These are phyloP conservation scores for Penicillium sumatraense DNA, from an alignment of 2,329 filamentous ascomycete species.

Conservation along the genomic window DNA sequence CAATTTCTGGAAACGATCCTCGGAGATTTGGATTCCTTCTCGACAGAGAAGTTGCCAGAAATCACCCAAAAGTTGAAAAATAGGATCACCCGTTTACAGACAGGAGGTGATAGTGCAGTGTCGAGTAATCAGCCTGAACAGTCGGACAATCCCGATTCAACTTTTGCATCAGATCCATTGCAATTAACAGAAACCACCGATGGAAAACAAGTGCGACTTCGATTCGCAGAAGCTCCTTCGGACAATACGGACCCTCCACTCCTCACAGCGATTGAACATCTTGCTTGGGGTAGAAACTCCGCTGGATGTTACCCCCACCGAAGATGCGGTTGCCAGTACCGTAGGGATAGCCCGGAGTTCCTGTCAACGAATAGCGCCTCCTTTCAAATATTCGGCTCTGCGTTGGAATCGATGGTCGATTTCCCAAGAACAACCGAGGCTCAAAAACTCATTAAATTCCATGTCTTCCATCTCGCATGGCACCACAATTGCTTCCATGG, in stretches of 20 bases:
- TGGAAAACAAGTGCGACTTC: conserved; percentile 5
- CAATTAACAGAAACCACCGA: conserved; percentile 3
- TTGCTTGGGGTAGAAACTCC: conserved; percentile 45
- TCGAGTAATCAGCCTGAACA: conserved; percentile 1
- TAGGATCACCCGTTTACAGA: conserved; percentile 28
- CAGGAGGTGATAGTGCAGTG: conserved; percentile 19
- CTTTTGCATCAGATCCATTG: not conserved
- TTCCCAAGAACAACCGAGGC: conserved; percentile 19
- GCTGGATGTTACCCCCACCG: conserved; percentile 41
- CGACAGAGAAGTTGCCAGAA: conserved; percentile 7
- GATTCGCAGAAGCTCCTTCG: conserved; percentile 12
- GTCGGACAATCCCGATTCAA: not conserved
- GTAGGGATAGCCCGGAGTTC: conserved; percentile 19
- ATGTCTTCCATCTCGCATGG: conserved; percentile 28
- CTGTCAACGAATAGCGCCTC: conserved; percentile 18
- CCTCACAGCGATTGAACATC: conserved; percentile 41
- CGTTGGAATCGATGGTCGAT: conserved; percentile 8
- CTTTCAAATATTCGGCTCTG: conserved; percentile 16
- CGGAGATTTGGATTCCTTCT: conserved; percentile 22
- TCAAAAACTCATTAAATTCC: conserved; percentile 28
- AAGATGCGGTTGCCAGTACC: conserved; percentile 33
- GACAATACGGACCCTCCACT: conserved; percentile 30
- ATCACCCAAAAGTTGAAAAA: conserved; percentile 19
- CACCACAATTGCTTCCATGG: conserved; percentile 32
- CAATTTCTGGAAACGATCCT: conserved; percentile 29